Evolutionary conservation across 2,329 filamentous ascomycete genomes (phyloP).

Genomic region (Penicillium sp.): DNA sequence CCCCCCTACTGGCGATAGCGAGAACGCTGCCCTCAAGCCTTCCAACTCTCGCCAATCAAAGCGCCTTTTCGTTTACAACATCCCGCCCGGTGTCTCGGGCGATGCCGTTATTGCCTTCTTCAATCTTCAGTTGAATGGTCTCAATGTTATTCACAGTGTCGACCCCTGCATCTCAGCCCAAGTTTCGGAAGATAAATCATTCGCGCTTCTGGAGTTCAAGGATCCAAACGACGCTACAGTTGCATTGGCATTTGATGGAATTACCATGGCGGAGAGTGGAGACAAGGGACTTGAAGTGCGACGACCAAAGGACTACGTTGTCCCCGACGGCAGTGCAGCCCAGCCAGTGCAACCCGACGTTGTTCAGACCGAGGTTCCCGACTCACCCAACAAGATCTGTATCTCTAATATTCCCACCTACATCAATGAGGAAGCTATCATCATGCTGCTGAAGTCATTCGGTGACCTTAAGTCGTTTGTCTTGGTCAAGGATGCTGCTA

Average conservation of each 20-base stretch:
- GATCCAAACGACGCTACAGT: slow-evolving; percentile 83
- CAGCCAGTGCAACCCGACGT: slow-evolving; percentile 71
- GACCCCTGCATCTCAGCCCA: slow-evolving; percentile 86
- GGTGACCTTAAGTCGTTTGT: slow-evolving; percentile 91
- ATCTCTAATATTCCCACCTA: slow-evolving; percentile 85
- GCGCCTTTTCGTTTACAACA: slow-evolving; percentile 81
- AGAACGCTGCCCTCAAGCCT: slow-evolving; percentile 79
- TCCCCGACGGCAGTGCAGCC: slow-evolving; percentile 74
- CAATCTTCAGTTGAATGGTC: slow-evolving; percentile 93
- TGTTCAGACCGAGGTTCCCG: slow-evolving; percentile 76
- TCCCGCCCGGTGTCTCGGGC: slow-evolving; percentile 70
- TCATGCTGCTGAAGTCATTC: slow-evolving; percentile 84
- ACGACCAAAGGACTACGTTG: slow-evolving; percentile 95
- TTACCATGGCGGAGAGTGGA: slow-evolving; percentile 76
- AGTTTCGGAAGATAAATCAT: slow-evolving; percentile 72
- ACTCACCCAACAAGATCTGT: slow-evolving; percentile 93
- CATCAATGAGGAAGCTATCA: slow-evolving; percentile 86
- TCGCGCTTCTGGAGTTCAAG: slow-evolving; percentile 90
- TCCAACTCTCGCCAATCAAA: slow-evolving; percentile 92
- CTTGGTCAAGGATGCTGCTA: slow-evolving; percentile 79
- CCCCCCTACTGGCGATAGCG: slow-evolving; percentile 69
- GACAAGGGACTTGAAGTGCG: slow-evolving; percentile 66
- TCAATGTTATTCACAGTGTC: slow-evolving; percentile 80
- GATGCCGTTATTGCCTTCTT: slow-evolving; percentile 80
- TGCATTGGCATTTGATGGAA: slow-evolving; percentile 84